A percentile compares a stretch with the other conserved stretches of the same genome.
Evolutionary conservation across 2,329 filamentous ascomycete species (phyloP).

Genomic region (Aspergillus piperis): DNA sequence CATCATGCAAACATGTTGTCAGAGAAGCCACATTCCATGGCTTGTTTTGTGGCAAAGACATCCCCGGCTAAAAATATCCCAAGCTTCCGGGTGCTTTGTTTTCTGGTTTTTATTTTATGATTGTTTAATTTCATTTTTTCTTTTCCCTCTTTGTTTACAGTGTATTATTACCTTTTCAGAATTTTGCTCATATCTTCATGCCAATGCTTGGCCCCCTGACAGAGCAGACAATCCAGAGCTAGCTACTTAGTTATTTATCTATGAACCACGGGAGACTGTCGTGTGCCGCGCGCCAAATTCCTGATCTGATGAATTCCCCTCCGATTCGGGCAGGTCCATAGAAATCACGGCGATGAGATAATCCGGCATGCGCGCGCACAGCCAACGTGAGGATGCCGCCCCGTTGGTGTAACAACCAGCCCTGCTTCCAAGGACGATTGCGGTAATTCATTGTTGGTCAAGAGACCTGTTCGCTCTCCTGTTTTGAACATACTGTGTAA

Average conservation of each 20-base stretch:
- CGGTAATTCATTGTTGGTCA: neutral
- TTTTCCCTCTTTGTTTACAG: too few relatives aligned
- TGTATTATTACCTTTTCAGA: too few relatives aligned
- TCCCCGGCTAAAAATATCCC: neutral
- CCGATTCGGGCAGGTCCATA: neutral
- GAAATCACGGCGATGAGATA: neutral
- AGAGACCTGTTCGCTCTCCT: neutral
- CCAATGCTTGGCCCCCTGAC: neutral
- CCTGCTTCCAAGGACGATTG: neutral
- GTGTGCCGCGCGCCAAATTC: neutral
- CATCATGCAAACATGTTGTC: neutral
- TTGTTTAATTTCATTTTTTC: too few relatives aligned
- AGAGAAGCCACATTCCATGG: neutral
- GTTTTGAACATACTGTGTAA: neutral
- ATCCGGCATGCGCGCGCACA: neutral
- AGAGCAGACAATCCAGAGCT: neutral
- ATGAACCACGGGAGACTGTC: neutral
- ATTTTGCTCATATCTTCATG: neutral
- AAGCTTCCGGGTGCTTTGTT: neutral
- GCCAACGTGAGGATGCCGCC: neutral
- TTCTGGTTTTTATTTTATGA: neutral
- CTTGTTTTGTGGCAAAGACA: neutral
- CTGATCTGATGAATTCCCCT: neutral
- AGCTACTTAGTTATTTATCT: too few relatives aligned
- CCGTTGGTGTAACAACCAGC: neutral